A percentile compares a stretch with the other conserved stretches of the same genome.
These are phyloP conservation scores for Microdochium nivale DNA, from an alignment of 2,329 filamentous ascomycete genomes.

Conservation along the genomic window DNA sequence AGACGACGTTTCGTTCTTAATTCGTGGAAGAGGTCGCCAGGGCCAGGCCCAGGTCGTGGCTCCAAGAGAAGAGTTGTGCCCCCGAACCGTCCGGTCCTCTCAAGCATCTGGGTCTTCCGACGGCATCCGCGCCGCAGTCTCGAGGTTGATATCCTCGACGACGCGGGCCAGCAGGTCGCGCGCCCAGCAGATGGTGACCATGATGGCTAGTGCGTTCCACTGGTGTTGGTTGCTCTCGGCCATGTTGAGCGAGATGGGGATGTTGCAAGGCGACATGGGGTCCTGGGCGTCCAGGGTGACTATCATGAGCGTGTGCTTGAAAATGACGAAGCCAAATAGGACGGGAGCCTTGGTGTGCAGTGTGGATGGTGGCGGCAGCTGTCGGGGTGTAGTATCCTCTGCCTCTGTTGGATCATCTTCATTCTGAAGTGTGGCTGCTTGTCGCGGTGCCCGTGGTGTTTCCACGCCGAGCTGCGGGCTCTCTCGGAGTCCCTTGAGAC, in stretches of 20 bases:
- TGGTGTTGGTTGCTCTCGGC: conserved; percentile 19
- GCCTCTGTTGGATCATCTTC: not conserved
- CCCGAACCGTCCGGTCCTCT: not conserved
- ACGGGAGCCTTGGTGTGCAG: conserved; percentile 11
- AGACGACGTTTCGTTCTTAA: too few species aligned
- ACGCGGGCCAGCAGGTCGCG: conserved; percentile 14
- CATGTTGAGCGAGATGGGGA: conserved; percentile 18
- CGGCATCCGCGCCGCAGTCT: not conserved
- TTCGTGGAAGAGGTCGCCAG: too few species aligned
- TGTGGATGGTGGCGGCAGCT: not conserved
- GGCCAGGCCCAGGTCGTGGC: too few species aligned
- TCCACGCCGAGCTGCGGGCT: not conserved
- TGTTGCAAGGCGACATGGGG: conserved; percentile 12
- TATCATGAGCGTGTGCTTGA: conserved; percentile 19
- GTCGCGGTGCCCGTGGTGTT: not conserved
- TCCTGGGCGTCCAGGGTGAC: conserved; percentile 19
- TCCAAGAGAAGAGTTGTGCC: too few species aligned
- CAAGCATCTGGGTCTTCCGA: conserved; percentile 7
- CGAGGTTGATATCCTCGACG: not conserved
- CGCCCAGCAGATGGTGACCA: conserved; percentile 23
- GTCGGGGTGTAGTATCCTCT: not conserved
- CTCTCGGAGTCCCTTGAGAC: not conserved
- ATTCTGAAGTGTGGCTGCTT: not conserved
- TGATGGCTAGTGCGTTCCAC: conserved; percentile 22
- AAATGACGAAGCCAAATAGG: conserved; percentile 20